Percentiles rank a stretch among this genome's conserved stretches.
Conservation (phyloP, 2,329 filamentous ascomycete species). For the Pseudocercospora crystallina region DNA sequence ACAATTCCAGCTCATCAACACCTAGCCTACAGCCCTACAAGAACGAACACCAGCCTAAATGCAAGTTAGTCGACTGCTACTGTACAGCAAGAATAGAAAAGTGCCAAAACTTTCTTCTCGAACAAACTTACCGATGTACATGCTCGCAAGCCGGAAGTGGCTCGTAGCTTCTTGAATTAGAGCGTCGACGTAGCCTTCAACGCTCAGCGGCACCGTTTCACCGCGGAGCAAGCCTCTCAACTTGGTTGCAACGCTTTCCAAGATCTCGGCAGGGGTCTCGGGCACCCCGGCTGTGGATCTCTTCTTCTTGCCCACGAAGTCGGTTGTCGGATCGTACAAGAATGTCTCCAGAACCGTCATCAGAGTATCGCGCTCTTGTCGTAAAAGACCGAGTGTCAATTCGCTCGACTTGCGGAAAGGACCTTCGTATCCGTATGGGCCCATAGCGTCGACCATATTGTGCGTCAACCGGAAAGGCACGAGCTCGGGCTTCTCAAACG, state of each 20-base stretch:
- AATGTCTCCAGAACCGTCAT: slow-evolving; percentile 98
- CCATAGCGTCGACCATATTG: slow-evolving; percentile 98
- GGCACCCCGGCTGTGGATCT: slow-evolving; percentile 57
- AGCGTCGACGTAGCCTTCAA: slow-evolving; percentile 97
- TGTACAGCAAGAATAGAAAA: not conserved
- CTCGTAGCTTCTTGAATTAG: slow-evolving; percentile 84
- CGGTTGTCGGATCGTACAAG: slow-evolving; percentile 92
- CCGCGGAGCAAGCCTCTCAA: slow-evolving; percentile 78
- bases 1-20: not conserved
- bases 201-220: slow-evolving; percentile 88
- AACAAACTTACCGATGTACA: slow-evolving; percentile 78
- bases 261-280: slow-evolving; percentile 72
- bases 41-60: slow-evolving; percentile 26
- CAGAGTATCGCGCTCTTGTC: slow-evolving; percentile 90
- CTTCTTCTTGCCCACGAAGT: slow-evolving; percentile 75
- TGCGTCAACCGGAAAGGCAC: slow-evolving; percentile 96
- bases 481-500: slow-evolving; percentile 89
- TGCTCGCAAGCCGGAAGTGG: slow-evolving; percentile 74
- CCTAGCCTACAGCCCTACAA: slow-evolving; percentile 7
- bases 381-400: slow-evolving; percentile 76
- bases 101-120: not conserved
- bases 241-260: slow-evolving; percentile 86
- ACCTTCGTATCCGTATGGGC: slow-evolving; percentile 85
- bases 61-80: not conserved
- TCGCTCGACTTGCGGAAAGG: slow-evolving; percentile 91